Evolutionary conservation across 495 filamentous ascomycete species (phyloP), one percentile per base, ranked within the genome.

Genomic region (Choiromyces venosus): DNA sequence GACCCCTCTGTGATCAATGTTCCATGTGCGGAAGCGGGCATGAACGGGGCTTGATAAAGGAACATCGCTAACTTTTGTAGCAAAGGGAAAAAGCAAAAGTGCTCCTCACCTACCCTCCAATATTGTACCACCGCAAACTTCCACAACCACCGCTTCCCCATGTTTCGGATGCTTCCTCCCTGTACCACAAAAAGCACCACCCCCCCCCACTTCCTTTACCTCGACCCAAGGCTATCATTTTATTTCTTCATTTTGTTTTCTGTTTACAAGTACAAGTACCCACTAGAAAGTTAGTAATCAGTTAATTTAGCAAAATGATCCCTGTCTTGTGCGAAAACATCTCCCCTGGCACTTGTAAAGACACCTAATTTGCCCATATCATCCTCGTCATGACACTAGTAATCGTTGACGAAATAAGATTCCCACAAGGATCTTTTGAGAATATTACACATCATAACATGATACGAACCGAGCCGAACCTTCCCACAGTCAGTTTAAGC

Each of bases 401-500:
- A 33, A 12, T 18, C 52, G 25, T 61, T 33, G 52, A 33, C 25
- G 25, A 61, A 61, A 6, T 61, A 33, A 61, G 52, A 61, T 61
- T 61, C 52, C 52, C 10, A 61, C 25, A 46, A 44, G 42, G 42
- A n/a, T 19, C 19, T 21, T n/a, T 19, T 12, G 29, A 64, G 33
- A 73, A 73, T 77, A 72, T 71, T 75, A 76, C 69, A 61, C 52
- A 71, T 76, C 75, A 76, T 74, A 73, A 75, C 75, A 66, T 76
- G 69, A 64, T 68, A 70, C 16, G 39, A 67, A 36, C 69, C 64
- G 14, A 56, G 61, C 39, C 67, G 66, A 9, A 68, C 70, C 29
- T 68, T 38, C 65, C 42, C 37, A 42, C 29, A 33, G 52, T 33
- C 52, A 33, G 52, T 61, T 66, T 40, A 65, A 67, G 39, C 29